Evolutionary conservation across 352 stramenopile species (phyloP).

Genomic region (Elongisporangium senticosum): DNA sequence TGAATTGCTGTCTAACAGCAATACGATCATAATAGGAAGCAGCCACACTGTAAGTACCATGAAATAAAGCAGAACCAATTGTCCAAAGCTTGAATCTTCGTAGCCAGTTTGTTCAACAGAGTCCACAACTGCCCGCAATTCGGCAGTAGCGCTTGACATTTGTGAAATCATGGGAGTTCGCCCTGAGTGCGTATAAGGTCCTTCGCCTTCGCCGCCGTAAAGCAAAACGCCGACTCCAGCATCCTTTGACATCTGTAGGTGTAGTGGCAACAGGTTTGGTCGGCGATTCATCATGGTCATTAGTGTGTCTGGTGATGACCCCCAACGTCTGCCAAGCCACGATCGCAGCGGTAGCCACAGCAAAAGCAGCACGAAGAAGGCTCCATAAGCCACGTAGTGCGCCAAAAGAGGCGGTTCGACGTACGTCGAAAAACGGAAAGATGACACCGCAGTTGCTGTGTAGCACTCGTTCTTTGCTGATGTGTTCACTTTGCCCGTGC

Average conservation of each 20-base stretch:
- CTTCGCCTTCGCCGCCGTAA: constrained; percentile 6
- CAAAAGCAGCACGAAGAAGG: constrained; percentile 27
- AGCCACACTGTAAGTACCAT: constrained; percentile 13
- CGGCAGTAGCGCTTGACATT: too few species aligned
- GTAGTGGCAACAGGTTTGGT: too few species aligned
- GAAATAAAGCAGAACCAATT: constrained; percentile 20
- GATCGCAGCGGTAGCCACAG: constrained; percentile 15
- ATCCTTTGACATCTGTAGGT: too few species aligned
- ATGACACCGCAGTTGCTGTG: constrained; percentile 7
- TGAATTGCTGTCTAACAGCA: constrained; percentile 33
- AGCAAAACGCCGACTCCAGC: too few species aligned
- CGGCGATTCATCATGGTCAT: too few species aligned
- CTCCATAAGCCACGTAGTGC: constrained; percentile 44
- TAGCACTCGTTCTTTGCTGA: constrained; percentile 14
- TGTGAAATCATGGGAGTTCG: constrained; percentile 1
- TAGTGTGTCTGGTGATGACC: too few species aligned
- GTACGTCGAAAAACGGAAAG: constrained; percentile 18
- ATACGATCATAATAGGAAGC: constrained; percentile 19
- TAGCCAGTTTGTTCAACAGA: constrained; percentile 21
- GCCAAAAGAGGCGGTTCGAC: constrained; percentile 21
- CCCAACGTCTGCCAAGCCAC: too few species aligned
- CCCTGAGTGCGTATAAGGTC: constrained; percentile 9
- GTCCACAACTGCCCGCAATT: neutral
- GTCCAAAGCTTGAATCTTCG: constrained; percentile 10
- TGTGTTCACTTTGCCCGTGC: constrained; percentile 15